A percentile compares a stretch with the other conserved stretches of the same genome.
Evolutionary conservation across 768 basidiomycete species (phyloP).

Genomic region (Panellus pusillus): DNA sequence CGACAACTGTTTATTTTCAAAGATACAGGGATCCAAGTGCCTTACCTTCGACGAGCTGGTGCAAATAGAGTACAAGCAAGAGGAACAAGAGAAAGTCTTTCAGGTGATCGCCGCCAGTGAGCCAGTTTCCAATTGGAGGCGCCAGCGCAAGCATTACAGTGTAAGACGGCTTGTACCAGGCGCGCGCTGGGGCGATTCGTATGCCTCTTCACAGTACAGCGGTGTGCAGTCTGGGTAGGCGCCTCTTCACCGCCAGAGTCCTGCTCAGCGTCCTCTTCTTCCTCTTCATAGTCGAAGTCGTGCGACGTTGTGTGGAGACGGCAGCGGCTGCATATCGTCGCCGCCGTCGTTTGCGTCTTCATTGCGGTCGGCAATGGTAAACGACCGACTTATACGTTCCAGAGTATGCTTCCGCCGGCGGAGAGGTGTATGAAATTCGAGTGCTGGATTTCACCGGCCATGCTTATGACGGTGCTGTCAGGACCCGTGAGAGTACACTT

Average conservation of each 20-base stretch:
- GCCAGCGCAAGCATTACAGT: constrained; percentile 72
- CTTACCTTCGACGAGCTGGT: constrained; percentile 80
- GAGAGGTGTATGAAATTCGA: too few species aligned
- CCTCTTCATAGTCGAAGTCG: neutral
- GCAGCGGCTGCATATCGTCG: too few species aligned
- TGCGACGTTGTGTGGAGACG: too few species aligned
- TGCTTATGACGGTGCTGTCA: too few species aligned
- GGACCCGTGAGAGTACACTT: too few species aligned
- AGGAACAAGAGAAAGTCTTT: constrained; percentile 69
- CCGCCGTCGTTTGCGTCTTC: too few species aligned
- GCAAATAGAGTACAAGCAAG: constrained; percentile 75
- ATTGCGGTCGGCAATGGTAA: too few species aligned
- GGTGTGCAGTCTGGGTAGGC: neutral
- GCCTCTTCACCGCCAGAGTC: neutral
- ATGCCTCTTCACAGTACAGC: neutral
- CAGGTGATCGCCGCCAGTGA: constrained; percentile 77
- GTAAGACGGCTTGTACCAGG: constrained; percentile 74
- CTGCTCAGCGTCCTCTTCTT: neutral
- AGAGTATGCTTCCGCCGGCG: too few species aligned
- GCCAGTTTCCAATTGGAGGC: constrained; percentile 75
- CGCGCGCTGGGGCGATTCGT: constrained; percentile 25
- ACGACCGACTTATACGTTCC: too few species aligned
- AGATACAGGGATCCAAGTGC: constrained; percentile 14
- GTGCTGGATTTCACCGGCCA: too few species aligned
- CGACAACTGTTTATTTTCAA: neutral